These are phyloP conservation scores for Blastocystis sp. DNA, from an alignment of 352 stramenopile genomes.

Conservation along the genomic window DNA sequence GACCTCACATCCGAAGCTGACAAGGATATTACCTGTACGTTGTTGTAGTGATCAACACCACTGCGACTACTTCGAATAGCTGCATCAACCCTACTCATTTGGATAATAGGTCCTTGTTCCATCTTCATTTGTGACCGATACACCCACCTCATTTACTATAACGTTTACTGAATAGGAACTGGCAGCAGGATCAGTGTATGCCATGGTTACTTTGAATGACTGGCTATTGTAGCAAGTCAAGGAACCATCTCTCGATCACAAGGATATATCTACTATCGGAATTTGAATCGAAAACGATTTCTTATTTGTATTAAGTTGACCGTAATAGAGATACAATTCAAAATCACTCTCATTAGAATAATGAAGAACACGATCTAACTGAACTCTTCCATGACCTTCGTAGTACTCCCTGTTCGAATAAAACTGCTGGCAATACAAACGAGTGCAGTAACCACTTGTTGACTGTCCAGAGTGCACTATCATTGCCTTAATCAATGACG, in stretches of 20 bases:
- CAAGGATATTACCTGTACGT: not conserved
- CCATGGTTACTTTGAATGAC: not conserved
- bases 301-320: constrained; percentile 28
- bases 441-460: not conserved
- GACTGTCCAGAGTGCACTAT: not conserved
- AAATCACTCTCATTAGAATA: constrained; percentile 19
- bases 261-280: not conserved
- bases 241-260: not conserved
- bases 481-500: constrained; percentile 8
- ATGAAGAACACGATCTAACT: constrained; percentile 8
- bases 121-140: not conserved
- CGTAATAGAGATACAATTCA: constrained; percentile 43
- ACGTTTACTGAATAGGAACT: not conserved
- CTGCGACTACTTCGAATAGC: not conserved
- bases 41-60: not conserved
- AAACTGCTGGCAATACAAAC: not conserved
- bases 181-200: not conserved
- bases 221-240: not conserved
- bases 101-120: not conserved
- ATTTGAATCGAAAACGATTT: not conserved
- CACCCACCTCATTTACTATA: not conserved
- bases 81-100: not conserved
- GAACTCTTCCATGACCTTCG: not conserved
- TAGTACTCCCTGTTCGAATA: not conserved
- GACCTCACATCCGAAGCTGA: not conserved